Percentiles rank a stretch among this genome's conserved stretches.
Conservation (phyloP, 495 filamentous ascomycete species). For the Neurospora sp. region DNA sequence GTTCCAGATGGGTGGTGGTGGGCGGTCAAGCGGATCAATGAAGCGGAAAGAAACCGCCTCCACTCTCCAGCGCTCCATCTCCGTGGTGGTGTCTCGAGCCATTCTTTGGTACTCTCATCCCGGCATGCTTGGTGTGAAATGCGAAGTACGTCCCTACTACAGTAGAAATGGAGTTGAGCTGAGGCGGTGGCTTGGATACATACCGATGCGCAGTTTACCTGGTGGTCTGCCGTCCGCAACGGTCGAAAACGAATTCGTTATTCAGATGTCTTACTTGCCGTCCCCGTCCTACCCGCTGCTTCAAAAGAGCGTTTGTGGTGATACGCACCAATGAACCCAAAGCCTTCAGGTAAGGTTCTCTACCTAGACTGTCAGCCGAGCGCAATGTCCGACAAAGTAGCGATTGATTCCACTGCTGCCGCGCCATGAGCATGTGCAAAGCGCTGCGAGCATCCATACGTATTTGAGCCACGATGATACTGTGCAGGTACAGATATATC, state of each 20-base stretch:
- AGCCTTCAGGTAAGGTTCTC: background rate
- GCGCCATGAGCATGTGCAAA: background rate
- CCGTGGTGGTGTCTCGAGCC: constrained; percentile 1
- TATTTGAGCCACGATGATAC: background rate
- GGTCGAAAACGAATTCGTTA: background rate
- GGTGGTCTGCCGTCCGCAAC: background rate
- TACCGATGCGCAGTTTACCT: background rate
- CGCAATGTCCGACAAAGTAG: background rate
- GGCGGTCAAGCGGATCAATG: constrained; percentile 26
- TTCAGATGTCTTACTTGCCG: background rate
- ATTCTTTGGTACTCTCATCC: background rate
- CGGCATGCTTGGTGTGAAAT: background rate
- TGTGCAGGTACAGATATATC: background rate
- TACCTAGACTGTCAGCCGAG: background rate
- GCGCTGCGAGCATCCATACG: background rate
- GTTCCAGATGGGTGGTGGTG: constrained; percentile 3
- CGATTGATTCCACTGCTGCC: background rate
- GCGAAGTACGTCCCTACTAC: background rate
- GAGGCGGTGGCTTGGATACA: background rate
- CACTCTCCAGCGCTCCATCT: background rate
- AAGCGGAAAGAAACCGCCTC: constrained; percentile 9
- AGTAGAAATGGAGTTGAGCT: background rate
- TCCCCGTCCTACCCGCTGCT: background rate
- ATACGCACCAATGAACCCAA: background rate
- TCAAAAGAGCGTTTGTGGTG: background rate